Conservation (phyloP, 805 yeast species). For the Lachancea sp. region DNA sequence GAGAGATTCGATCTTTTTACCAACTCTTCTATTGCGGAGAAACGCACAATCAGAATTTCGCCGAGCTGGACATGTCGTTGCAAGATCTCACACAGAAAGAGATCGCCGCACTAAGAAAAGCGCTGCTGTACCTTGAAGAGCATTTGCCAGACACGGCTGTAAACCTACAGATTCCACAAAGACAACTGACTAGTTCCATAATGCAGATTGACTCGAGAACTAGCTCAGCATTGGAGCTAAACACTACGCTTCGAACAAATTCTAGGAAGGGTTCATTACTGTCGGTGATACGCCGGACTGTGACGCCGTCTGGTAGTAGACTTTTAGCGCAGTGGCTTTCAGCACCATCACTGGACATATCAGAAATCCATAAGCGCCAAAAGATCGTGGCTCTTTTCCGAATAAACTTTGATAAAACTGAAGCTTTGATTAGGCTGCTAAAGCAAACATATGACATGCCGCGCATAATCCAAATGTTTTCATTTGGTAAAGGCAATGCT, state of each 20-base stretch:
- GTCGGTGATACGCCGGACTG: slow-evolving; percentile 64
- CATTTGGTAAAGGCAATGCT: slow-evolving; percentile 43
- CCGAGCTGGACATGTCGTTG: slow-evolving; percentile 23
- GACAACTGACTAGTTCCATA: slow-evolving; percentile 43
- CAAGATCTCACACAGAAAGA: slow-evolving; percentile 40
- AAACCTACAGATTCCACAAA: slow-evolving; percentile 60
- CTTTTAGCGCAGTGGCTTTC: slow-evolving; percentile 75
- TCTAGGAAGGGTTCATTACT: slow-evolving; percentile 63
- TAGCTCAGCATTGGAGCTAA: slow-evolving; percentile 66
- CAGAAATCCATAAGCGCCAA: slow-evolving; percentile 53
- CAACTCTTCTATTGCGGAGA: slow-evolving; percentile 33
- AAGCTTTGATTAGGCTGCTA: slow-evolving; percentile 33
- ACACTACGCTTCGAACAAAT: slow-evolving; percentile 49
- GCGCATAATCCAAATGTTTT: slow-evolving; percentile 52
- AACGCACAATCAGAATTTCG: slow-evolving; percentile 17
- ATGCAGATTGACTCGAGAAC: slow-evolving; percentile 81
- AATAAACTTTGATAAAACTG: slow-evolving; percentile 27
- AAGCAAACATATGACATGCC: slow-evolving; percentile 50
- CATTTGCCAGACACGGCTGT: slow-evolving; percentile 65
- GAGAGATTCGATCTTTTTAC: slow-evolving; percentile 35
- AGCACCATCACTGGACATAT: slow-evolving; percentile 61
- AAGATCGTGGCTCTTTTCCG: slow-evolving; percentile 41
- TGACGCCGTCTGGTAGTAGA: slow-evolving; percentile 76
- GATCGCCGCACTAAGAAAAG: slow-evolving; percentile 52
- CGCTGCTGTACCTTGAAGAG: slow-evolving; percentile 62